phyloP scores from a whole-genome alignment of 2,329 filamentous ascomycete genomes.

The Fusarium verticillioides region DNA sequence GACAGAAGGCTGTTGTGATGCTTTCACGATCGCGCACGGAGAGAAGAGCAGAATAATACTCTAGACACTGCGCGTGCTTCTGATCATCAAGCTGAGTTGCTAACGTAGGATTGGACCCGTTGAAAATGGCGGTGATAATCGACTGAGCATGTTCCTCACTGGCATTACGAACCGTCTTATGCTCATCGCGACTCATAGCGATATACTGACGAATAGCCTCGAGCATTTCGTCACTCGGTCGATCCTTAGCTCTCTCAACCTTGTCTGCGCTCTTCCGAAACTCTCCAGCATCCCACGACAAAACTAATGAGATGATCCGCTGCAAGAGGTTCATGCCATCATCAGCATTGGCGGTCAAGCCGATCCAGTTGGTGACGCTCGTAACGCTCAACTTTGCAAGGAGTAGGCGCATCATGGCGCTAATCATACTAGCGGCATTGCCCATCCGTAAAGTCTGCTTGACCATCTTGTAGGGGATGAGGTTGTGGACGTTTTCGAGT shows the following conservation, averaged over 20 bases:
- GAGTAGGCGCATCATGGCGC: slow-evolving; percentile 76
- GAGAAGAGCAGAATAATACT: slow-evolving; percentile 77
- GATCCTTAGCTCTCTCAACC: slow-evolving; percentile 70
- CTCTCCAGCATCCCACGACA: slow-evolving; percentile 78
- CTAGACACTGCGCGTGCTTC: slow-evolving; percentile 72
- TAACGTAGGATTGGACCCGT: slow-evolving; percentile 59
- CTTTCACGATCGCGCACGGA: slow-evolving; percentile 79
- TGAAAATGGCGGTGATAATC: slow-evolving; percentile 74
- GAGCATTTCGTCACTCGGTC: slow-evolving; percentile 69
- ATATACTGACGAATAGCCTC: slow-evolving; percentile 70
- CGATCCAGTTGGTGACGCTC: slow-evolving; percentile 82
- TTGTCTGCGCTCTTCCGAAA: slow-evolving; percentile 73
- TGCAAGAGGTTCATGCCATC: slow-evolving; percentile 86
- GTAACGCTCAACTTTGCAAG: slow-evolving; percentile 82
- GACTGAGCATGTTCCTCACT: slow-evolving; percentile 66
- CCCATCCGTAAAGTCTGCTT: slow-evolving; percentile 79
- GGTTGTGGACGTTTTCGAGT: slow-evolving; percentile 74
- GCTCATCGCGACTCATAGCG: slow-evolving; percentile 62
- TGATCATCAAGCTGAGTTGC: slow-evolving; percentile 62
- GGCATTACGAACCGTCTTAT: slow-evolving; percentile 66
- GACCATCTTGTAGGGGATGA: slow-evolving; percentile 78
- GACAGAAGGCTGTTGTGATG: slow-evolving; percentile 74
- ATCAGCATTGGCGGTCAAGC: slow-evolving; percentile 74
- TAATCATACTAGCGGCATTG: slow-evolving; percentile 86
- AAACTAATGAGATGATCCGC: slow-evolving; percentile 77